Percentiles rank a stretch among this genome's conserved stretches.
These are phyloP conservation scores for Salvia sclarea DNA, from an alignment of 305 asterid genomes.

Conservation along the genomic window DNA sequence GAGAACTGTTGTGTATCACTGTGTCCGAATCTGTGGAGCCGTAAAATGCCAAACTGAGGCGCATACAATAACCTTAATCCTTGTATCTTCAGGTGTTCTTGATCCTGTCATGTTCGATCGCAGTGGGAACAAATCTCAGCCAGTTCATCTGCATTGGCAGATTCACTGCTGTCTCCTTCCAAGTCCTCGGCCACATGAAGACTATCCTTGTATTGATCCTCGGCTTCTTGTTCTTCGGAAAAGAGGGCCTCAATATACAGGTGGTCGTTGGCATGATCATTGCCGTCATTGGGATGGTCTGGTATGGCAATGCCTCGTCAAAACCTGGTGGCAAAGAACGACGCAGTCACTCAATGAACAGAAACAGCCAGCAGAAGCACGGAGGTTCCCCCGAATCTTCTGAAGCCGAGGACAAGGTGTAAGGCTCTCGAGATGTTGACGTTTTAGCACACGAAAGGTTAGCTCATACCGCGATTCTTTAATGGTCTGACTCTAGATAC, in stretches of 20 bases:
- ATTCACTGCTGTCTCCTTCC: conserved; percentile 91
- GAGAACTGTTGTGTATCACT: not conserved
- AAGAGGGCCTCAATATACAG: conserved; percentile 85
- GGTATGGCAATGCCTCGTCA: conserved; percentile 94
- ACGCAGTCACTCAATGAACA: conserved; percentile 52
- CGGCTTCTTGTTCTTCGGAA: conserved; percentile 83
- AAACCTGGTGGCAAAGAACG: conserved; percentile 95
- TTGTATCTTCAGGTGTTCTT: conserved; percentile 59
- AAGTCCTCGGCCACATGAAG: conserved; percentile 96
- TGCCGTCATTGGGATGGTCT: conserved; percentile 89
- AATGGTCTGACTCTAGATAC: conserved; percentile 45
- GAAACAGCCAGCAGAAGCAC: conserved; percentile 54
- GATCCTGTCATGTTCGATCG: conserved; percentile 78
- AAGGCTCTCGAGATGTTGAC: conserved; percentile 34
- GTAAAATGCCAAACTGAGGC: not conserved
- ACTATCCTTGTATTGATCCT: conserved; percentile 83
- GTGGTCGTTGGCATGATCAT: conserved; percentile 86
- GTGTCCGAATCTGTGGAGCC: not conserved
- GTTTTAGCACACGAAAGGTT: conserved; percentile 39
- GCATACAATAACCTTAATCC: not conserved
- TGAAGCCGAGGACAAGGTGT: conserved; percentile 71
- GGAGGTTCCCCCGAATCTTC: conserved; percentile 59
- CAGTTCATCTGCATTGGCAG: conserved; percentile 97
- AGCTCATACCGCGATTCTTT: conserved; percentile 47
- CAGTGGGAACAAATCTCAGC: conserved; percentile 91